Percentiles rank a stretch among this genome's conserved stretches.
phyloP scores from a whole-genome alignment of 805 yeast species.

The Lachancea quebecensis region DNA sequence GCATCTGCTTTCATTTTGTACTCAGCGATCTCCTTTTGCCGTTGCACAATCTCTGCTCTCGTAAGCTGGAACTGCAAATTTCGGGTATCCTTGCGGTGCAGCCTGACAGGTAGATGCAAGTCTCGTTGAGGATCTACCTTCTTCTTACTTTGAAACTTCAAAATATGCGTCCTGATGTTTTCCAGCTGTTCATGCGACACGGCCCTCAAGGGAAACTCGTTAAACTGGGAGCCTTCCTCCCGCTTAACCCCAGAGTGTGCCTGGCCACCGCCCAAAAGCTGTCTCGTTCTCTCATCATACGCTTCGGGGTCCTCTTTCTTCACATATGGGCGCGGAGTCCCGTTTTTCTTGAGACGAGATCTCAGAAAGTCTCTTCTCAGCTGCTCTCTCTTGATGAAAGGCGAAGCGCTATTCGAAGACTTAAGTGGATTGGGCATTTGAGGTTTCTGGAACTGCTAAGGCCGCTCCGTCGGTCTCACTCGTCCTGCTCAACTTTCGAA shows the following conservation, averaged over 20 bases:
- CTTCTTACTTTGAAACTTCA: conserved; percentile 70
- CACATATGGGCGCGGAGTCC: conserved; percentile 18
- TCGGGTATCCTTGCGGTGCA: conserved; percentile 91
- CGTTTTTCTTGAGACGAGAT: conserved; percentile 21
- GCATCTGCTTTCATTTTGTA: conserved; percentile 31
- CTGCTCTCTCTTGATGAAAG: conserved; percentile 33
- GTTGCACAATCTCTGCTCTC: conserved; percentile 64
- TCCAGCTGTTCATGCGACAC: conserved; percentile 66
- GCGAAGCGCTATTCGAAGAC: conserved; percentile 21
- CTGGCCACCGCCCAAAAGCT: conserved; percentile 17
- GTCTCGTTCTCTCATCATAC: conserved; percentile 22
- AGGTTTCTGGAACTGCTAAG: neutral
- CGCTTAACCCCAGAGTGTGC: conserved; percentile 11
- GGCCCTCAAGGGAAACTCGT: conserved; percentile 49
- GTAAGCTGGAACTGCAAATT: conserved; percentile 82
- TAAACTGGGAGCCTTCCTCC: conserved; percentile 29
- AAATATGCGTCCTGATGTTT: conserved; percentile 68
- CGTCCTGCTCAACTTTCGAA: neutral
- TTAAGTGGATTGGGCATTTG: conserved; percentile 9
- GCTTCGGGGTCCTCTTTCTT: conserved; percentile 31
- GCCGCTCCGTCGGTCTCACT: neutral
- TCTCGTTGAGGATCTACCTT: conserved; percentile 63
- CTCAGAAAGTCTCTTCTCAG: conserved; percentile 30
- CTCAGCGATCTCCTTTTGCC: conserved; percentile 43
- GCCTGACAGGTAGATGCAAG: conserved; percentile 75